Base-by-base conservation (phyloP, 345 rosid genomes). In the Orychophragmus violaceus region DNA sequence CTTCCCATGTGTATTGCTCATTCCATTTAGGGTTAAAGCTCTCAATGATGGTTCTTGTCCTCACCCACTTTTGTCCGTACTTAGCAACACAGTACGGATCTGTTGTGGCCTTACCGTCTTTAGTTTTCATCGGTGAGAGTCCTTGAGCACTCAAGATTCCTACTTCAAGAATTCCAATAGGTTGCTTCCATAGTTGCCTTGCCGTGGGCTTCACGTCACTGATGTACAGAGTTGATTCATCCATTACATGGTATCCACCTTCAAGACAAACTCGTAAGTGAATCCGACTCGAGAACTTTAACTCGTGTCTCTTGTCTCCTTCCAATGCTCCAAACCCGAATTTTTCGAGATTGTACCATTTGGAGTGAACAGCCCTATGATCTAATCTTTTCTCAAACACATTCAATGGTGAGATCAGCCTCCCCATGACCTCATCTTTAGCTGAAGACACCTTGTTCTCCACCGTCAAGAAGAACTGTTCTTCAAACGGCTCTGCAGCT, bases 401-500 rank as follows among this genome's bases (percentile, higher is more conserved):
- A 24, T 24, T 77, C 45, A 91, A 83, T 1, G 96, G 95, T 29
- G 81, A 58, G 44, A 48, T 80, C 55, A 84, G 17, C 78, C 77
- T 85, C 59, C 98, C 98, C 74, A 89, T 63, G 9, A 78, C 74
- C 67, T 89, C 95, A 71, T 89, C 98, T 80, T 86, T 91, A 17
- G 85, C 67, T 6, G 88, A 32, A 28, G 71, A 57, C 14, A 82
- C 79, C 53, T 81, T 78, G 59, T 85, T 87, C 75, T 88, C 94
- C 3, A 88, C 86, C 2, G 87, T 85, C 19, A 87, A 71, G 46
- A 69, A 76, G 67, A 91, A 66, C 68, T 84, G 78, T 59, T 89
- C 98, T 52, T 89, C 98, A 37, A 91, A 91, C 11, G 98, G 98
- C 77, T 91, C 98, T 6, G 98, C 98, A 33, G 83, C 98, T 18